Evolutionary conservation across 1,284 basidiomycete species (phyloP).

Genomic region (Trichosporon faecale): DNA sequence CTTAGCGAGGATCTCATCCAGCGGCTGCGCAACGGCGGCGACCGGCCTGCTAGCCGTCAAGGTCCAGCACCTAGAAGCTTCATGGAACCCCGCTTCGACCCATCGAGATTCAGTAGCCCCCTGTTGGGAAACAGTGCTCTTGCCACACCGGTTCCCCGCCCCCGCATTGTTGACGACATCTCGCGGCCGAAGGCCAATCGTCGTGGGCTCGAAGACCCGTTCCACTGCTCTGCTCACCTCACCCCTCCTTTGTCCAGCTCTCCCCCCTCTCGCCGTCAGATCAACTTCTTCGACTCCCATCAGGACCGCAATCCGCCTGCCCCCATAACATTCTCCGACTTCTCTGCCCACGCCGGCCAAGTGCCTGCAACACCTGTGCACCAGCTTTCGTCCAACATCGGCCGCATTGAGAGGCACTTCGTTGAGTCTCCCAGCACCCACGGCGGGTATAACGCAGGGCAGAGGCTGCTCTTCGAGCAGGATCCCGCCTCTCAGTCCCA

Average conservation of each 20-base stretch:
- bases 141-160: not conserved
- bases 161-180: not conserved
- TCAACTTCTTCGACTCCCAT: not conserved
- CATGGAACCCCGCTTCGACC: not conserved
- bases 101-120: not conserved
- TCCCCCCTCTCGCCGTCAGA: not conserved
- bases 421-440: not conserved
- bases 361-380: not conserved
- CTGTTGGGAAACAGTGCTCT: not conserved
- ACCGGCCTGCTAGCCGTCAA: not conserved
- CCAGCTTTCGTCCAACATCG: not conserved
- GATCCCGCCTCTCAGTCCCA: not conserved
- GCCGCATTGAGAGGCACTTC: not conserved
- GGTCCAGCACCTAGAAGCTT: not conserved
- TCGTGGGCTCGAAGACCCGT: not conserved
- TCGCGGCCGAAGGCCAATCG: not conserved
- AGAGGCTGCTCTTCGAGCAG: not conserved
- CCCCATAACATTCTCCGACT: not conserved
- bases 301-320: not conserved
- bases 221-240: not conserved
- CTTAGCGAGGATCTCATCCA: not conserved
- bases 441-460: not conserved
- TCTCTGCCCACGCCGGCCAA: not conserved
- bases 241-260: not conserved
- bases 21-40: slow-evolving; percentile 2